Percentiles rank a stretch among this genome's conserved stretches.
Conservation (phyloP, 169 alveolate species). For the Theileria luwenshuni region DNA sequence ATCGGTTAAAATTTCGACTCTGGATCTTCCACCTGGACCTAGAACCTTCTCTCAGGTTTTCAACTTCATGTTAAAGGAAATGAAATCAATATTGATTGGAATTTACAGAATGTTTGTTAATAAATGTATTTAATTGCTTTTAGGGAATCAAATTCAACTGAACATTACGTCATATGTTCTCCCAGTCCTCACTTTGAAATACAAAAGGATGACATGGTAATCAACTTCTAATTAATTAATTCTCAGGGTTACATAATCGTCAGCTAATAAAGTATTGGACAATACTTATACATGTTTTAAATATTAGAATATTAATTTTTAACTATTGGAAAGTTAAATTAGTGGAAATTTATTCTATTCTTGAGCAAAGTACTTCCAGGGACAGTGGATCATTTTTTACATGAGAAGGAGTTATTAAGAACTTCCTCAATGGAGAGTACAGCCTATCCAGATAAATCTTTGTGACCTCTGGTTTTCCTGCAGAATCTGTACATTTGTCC, state of each 20-base stretch:
- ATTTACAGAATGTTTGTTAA: slow-evolving; percentile 41
- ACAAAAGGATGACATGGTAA: slow-evolving; percentile 43
- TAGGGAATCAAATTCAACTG: slow-evolving; percentile 41
- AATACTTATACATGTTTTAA: too few species aligned
- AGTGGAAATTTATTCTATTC: background rate
- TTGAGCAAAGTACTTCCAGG: slow-evolving; percentile 7
- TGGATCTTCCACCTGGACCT: background rate
- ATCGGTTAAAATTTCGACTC: slow-evolving; percentile 6
- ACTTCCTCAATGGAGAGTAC: slow-evolving; percentile 18
- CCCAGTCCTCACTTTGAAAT: slow-evolving; percentile 42
- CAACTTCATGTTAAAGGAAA: slow-evolving; percentile 24
- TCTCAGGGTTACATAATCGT: slow-evolving; percentile 42
- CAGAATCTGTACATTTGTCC: background rate
- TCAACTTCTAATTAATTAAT: background rate
- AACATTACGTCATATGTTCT: slow-evolving; percentile 52
- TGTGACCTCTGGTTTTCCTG: background rate
- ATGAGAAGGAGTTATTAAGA: background rate
- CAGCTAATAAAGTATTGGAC: background rate
- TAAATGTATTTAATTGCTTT: background rate
- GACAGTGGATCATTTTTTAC: background rate
- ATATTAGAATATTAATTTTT: background rate
- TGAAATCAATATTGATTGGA: slow-evolving; percentile 42
- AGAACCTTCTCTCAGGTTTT: slow-evolving; percentile 47
- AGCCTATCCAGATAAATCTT: background rate
- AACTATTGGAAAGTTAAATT: background rate